Conservation (phyloP, 495 filamentous ascomycete species). For the Amphirosellinia nigrospora region DNA sequence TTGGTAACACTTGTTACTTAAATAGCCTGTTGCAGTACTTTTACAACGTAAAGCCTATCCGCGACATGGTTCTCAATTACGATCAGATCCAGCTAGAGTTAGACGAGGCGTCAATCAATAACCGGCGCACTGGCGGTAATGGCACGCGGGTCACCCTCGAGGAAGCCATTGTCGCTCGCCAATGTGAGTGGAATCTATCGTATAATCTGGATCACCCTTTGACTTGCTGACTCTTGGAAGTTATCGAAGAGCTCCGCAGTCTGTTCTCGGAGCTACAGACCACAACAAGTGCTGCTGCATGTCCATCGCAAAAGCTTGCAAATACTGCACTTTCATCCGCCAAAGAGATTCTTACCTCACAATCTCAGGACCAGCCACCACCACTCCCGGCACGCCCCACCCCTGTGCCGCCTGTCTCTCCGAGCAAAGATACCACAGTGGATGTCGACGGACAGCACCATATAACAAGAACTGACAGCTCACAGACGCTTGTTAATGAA, state of each 20-base stretch:
- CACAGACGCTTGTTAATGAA: conserved; percentile 53
- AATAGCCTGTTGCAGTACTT: conserved; percentile 97
- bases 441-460: conserved; percentile 36
- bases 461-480: conserved; percentile 46
- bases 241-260: conserved; percentile 37
- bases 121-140: conserved; percentile 67
- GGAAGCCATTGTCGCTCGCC: conserved; percentile 50
- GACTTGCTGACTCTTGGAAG: conserved; percentile 30
- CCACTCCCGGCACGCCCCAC: conserved; percentile 43
- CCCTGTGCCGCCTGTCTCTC: conserved; percentile 29
- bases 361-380: conserved; percentile 33
- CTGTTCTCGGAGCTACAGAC: conserved; percentile 77
- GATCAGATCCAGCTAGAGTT: conserved; percentile 68
- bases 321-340: conserved; percentile 68
- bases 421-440: conserved; percentile 26
- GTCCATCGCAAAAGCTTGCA: conserved; percentile 80
- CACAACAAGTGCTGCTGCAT: conserved; percentile 57
- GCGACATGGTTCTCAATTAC: conserved; percentile 78
- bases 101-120: conserved; percentile 61
- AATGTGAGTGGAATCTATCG: conserved; percentile 30
- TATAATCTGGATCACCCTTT: conserved; percentile 4
- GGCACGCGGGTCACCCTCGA: conserved; percentile 44
- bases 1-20: conserved; percentile 97
- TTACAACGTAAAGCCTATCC: conserved; percentile 83
- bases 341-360: conserved; percentile 36